phyloP scores from a whole-genome alignment of 768 basidiomycete genomes.

The Mycena filopes region DNA sequence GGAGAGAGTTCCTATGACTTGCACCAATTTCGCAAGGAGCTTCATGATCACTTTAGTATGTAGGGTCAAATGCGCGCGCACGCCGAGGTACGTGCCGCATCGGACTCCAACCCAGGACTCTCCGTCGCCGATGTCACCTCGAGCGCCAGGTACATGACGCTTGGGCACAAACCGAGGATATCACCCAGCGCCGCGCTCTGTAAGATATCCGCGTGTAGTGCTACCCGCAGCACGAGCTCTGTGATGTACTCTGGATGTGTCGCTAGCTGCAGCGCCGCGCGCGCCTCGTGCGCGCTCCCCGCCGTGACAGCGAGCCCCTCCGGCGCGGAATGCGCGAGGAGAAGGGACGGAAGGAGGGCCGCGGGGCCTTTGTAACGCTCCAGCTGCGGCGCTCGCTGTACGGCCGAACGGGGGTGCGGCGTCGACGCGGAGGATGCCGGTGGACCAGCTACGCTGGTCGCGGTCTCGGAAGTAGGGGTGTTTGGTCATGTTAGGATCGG shows the following conservation, averaged over 20 bases:
- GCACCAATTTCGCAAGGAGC: background rate
- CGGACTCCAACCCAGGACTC: background rate
- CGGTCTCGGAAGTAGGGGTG: no score
- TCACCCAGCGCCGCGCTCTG: background rate
- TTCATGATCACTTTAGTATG: background rate
- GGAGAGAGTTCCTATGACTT: background rate
- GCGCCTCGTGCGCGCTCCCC: background rate
- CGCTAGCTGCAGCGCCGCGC: background rate
- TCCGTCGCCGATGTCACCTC: background rate
- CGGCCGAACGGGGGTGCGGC: no score
- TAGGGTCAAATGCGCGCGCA: background rate
- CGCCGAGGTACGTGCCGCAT: background rate
- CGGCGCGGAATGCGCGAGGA: background rate
- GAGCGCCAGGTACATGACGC: background rate
- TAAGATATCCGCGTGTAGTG: background rate
- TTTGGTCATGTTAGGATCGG: no score
- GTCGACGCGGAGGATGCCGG: no score
- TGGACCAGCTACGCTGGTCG: no score
- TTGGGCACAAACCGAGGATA: background rate
- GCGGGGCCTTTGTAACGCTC: background rate
- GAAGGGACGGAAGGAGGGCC: background rate
- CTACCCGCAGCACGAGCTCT: background rate
- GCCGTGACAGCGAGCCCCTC: background rate
- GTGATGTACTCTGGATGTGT: background rate
- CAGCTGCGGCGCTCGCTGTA: conserved; percentile 11